phyloP scores from a whole-genome alignment of 208 protist genomes.

The Wallacemonas sp. region DNA sequence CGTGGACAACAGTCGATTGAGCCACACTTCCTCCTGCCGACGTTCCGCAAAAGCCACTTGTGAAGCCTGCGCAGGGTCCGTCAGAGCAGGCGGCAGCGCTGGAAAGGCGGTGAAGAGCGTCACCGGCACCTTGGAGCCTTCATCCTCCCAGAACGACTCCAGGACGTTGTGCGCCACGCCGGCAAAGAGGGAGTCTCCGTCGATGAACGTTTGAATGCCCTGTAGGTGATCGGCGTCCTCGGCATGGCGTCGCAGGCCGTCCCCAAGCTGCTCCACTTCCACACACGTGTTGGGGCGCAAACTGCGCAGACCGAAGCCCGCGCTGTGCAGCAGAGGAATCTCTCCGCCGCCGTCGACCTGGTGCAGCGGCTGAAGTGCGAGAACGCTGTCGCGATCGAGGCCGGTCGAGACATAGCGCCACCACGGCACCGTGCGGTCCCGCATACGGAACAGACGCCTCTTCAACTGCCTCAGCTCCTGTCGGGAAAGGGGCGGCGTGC shows the following conservation, averaged over 20 bases:
- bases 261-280: slow-evolving; percentile 27
- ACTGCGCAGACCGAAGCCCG: slow-evolving; percentile 60
- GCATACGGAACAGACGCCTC: slow-evolving; percentile 38
- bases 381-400: slow-evolving; percentile 38
- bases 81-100: slow-evolving; percentile 35
- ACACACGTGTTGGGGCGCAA: slow-evolving; percentile 13
- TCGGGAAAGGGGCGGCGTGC: background rate
- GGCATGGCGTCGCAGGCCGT: slow-evolving; percentile 53
- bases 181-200: slow-evolving; percentile 74
- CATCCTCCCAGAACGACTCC: slow-evolving; percentile 66
- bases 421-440: slow-evolving; percentile 63
- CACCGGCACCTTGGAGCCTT: slow-evolving; percentile 51
- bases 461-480: slow-evolving; percentile 14
- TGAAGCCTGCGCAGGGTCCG: slow-evolving; percentile 12
- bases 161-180: slow-evolving; percentile 68
- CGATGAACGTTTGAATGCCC: slow-evolving; percentile 73
- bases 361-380: slow-evolving; percentile 53
- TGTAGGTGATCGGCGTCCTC: slow-evolving; percentile 69
- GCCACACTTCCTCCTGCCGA: slow-evolving; percentile 44
- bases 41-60: slow-evolving; percentile 52
- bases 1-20: slow-evolving; percentile 75
- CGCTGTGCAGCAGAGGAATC: slow-evolving; percentile 64
- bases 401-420: slow-evolving; percentile 84
- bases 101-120: slow-evolving; percentile 46
- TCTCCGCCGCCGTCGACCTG: slow-evolving; percentile 37